Conservation (phyloP, 441 rosid genomes). For the Erodium moschatum region DNA sequence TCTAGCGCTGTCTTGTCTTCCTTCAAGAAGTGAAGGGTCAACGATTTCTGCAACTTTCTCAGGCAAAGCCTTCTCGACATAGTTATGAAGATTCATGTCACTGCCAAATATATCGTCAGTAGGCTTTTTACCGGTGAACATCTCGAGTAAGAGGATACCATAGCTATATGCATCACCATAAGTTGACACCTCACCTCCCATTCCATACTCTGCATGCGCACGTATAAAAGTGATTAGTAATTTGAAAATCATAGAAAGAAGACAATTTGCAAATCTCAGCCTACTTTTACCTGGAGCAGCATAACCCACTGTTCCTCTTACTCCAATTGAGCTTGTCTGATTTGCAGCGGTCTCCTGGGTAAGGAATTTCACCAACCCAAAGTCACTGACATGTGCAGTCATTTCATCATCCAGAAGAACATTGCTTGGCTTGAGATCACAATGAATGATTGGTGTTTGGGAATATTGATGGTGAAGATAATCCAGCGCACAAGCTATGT, state of each 20-base stretch:
- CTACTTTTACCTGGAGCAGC: conserved; percentile 1
- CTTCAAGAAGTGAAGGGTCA: not conserved
- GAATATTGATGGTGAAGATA: conserved; percentile 13
- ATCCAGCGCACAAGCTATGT: not conserved
- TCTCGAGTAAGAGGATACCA: not conserved
- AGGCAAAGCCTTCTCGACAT: not conserved
- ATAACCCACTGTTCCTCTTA: not conserved
- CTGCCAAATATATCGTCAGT: not conserved
- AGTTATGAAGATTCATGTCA: not conserved
- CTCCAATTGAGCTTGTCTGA: conserved; percentile 4
- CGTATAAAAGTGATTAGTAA: not conserved
- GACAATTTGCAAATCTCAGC: not conserved
- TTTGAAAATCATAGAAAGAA: not conserved
- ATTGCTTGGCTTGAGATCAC: conserved; percentile 1
- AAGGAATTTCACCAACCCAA: conserved; percentile 9
- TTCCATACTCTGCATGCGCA: conserved; percentile 5
- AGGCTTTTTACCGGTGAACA: not conserved
- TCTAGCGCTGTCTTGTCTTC: not conserved
- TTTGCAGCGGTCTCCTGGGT: fast-evolving
- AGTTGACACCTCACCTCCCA: not conserved
- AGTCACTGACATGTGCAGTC: conserved; percentile 13
- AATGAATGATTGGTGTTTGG: not conserved
- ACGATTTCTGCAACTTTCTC: not conserved
- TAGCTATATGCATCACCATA: not conserved
- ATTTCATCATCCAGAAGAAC: conserved; percentile 9